Percentiles rank a stretch among this genome's conserved stretches.
phyloP scores from a whole-genome alignment of 2,329 filamentous ascomycete species.

The Periconia macrospinosa region DNA sequence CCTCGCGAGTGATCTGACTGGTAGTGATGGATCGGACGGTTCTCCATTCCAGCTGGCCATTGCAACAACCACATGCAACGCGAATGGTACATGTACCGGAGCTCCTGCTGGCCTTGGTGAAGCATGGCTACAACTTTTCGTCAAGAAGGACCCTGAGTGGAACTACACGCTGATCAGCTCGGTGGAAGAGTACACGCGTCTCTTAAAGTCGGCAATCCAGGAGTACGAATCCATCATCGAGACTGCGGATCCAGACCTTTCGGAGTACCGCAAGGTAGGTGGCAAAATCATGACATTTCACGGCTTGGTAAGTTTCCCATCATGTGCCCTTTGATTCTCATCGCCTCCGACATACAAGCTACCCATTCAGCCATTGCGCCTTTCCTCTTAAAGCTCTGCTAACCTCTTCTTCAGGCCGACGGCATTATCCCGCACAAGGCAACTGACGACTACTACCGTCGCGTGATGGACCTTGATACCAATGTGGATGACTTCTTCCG shows the following conservation, averaged over 20 bases:
- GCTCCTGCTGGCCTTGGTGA: background rate
- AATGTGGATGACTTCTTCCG: slow-evolving; percentile 25
- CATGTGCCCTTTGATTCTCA: slow-evolving; percentile 6
- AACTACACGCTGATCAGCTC: slow-evolving; percentile 5
- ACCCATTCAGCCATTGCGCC: background rate
- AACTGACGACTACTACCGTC: slow-evolving; percentile 16
- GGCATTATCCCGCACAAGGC: slow-evolving; percentile 10
- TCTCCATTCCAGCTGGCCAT: slow-evolving; percentile 7
- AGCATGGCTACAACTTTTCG: slow-evolving; percentile 13
- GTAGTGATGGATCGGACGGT: too few relatives aligned
- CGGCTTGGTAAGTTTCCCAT: slow-evolving; percentile 9
- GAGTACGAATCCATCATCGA: slow-evolving; percentile 18
- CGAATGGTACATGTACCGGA: slow-evolving; percentile 15
- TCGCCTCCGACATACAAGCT: slow-evolving; percentile 5
- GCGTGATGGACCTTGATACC: slow-evolving; percentile 9
- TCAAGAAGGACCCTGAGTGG: slow-evolving; percentile 12
- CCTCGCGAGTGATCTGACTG: slow-evolving; percentile 6
- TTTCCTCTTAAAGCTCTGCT: too few relatives aligned
- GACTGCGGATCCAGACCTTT: slow-evolving; percentile 19
- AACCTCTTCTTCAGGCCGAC: slow-evolving; percentile 10
- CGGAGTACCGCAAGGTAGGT: slow-evolving; percentile 15
- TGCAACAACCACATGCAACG: slow-evolving; percentile 15
- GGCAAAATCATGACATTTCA: slow-evolving; percentile 31
- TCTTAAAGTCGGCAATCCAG: slow-evolving; percentile 9
- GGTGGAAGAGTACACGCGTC: slow-evolving; percentile 3